Conservation (phyloP, 352 stramenopile species). For the Phytophthora crassamura region DNA sequence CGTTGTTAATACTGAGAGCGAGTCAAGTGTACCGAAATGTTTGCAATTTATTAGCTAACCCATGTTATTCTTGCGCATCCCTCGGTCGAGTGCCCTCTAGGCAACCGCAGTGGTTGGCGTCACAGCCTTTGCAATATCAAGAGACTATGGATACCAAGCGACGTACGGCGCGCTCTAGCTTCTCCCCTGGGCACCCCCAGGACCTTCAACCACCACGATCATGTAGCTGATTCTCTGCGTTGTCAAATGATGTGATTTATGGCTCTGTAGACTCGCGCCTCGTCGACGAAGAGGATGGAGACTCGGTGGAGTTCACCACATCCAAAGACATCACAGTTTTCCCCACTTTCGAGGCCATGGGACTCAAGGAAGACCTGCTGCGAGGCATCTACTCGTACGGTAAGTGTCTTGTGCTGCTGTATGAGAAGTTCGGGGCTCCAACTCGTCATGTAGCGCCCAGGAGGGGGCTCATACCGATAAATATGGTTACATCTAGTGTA, state of each 20-base stretch:
- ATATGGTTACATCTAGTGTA: no score
- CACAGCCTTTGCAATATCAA: neutral
- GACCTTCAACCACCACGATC: neutral
- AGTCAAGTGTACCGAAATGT: no score
- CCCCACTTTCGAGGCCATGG: slow-evolving; percentile 92
- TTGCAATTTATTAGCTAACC: no score
- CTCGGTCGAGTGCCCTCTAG: no score
- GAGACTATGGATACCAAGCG: slow-evolving; percentile 34
- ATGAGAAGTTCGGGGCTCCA: neutral
- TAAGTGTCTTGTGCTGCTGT: slow-evolving; percentile 15
- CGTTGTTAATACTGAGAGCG: no score
- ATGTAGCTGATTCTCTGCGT: slow-evolving; percentile 16
- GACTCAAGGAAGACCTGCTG: slow-evolving; percentile 92
- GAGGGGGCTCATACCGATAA: no score
- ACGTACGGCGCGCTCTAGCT: slow-evolving; percentile 26
- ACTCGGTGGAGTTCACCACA: slow-evolving; percentile 91
- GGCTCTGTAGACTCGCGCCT: slow-evolving; percentile 55
- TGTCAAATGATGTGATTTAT: slow-evolving; percentile 16
- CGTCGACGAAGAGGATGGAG: slow-evolving; percentile 66
- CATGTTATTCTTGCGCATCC: no score
- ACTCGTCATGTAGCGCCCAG: slow-evolving; percentile 9
- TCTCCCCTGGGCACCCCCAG: neutral
- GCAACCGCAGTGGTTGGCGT: neutral
- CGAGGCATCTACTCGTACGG: slow-evolving; percentile 90
- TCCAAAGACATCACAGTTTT: slow-evolving; percentile 90